Base-by-base conservation (phyloP, 192 early-diverging fungal genomes). In the Umbelopsis sp. region DNA sequence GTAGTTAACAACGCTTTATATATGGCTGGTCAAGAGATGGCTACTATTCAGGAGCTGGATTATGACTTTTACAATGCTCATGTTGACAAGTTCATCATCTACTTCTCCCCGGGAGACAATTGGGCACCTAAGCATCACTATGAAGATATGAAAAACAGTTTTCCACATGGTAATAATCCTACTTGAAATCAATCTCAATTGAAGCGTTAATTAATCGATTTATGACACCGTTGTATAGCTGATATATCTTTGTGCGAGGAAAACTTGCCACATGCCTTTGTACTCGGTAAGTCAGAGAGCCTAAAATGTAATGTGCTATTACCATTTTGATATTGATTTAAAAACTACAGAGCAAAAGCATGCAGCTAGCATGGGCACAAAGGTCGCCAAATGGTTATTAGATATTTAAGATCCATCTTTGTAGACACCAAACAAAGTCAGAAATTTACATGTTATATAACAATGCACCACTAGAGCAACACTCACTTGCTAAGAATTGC, bases 221-320 rank as follows among this genome's bases (percentile, higher is more conserved):
- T 22, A 3, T 18, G 41, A 68, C 8, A 2, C 41, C n/a, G 12
- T 53, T 45, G 7, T 48, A 1, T 25, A 78, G 77, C 72, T 5
- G 64, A 70, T 21, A 84, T 91, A 37, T 61, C 80, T 11, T 53
- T 94, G 27, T 96, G 94, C 75, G 77, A 87, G n/a, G 81, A 88
- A 21, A 85, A 87, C 20, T 78, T 92, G 41, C 88, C 90, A 47
- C 94, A 96, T 81, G 90, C 93, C 45, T 96, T 96, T 81, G 90
- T 94, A 22, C 46, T 93, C 23, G 82, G 84, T 53, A 80, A 84
- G 55, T 9, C 37, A 41, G 10, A 41, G 7, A 10, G 1, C 10
- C 37, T 41, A 6, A 1, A 41, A 10, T 10, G 37, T 1, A 1
- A 10, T 41, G 10, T n/a, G 10, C 6, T 41, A 1, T 6, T 41